phyloP scores from a whole-genome alignment of 2,329 filamentous ascomycete genomes.

The Alternaria dauci region DNA sequence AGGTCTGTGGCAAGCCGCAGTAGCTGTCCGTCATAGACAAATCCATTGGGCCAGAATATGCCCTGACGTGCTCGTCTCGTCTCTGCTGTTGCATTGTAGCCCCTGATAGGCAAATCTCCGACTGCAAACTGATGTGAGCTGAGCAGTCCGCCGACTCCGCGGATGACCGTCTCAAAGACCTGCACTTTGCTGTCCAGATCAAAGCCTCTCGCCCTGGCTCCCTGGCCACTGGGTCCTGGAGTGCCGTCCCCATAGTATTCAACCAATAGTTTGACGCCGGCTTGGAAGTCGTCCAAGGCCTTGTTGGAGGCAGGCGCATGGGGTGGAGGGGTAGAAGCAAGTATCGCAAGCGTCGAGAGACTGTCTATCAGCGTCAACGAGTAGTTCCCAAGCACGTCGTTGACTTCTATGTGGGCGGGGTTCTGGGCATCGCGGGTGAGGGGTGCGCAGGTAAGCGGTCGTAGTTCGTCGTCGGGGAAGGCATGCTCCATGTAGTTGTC shows the following conservation, averaged over 20 bases:
- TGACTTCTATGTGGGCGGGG: conserved; percentile 82
- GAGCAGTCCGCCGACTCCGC: conserved; percentile 87
- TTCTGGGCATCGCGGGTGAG: conserved; percentile 84
- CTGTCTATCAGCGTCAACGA: conserved; percentile 95
- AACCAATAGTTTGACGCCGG: conserved; percentile 78
- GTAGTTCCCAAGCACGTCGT: conserved; percentile 97
- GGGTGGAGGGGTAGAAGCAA: conserved; percentile 75
- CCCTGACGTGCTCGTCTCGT: conserved; percentile 47
- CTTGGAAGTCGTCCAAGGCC: conserved; percentile 71
- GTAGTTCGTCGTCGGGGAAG: conserved; percentile 95
- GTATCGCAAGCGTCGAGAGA: conserved; percentile 89
- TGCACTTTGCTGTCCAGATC: conserved; percentile 98
- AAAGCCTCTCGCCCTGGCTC: conserved; percentile 79
- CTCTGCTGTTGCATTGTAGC: conserved; percentile 67
- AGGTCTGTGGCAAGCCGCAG: conserved; percentile 89
- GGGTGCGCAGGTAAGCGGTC: conserved; percentile 83
- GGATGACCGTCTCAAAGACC: conserved; percentile 97
- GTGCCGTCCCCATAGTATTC: conserved; percentile 87
- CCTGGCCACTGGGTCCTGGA: conserved; percentile 71
- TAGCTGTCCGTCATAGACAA: conserved; percentile 88
- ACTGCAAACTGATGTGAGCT: conserved; percentile 94
- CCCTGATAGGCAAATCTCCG: conserved; percentile 85
- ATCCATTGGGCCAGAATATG: conserved; percentile 77
- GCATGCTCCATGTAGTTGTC: conserved; percentile 93
- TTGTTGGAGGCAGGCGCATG: conserved; percentile 64